Evolutionary conservation across 306 rosid genomes (phyloP).

Genomic region (Vachellia pachyceras): DNA sequence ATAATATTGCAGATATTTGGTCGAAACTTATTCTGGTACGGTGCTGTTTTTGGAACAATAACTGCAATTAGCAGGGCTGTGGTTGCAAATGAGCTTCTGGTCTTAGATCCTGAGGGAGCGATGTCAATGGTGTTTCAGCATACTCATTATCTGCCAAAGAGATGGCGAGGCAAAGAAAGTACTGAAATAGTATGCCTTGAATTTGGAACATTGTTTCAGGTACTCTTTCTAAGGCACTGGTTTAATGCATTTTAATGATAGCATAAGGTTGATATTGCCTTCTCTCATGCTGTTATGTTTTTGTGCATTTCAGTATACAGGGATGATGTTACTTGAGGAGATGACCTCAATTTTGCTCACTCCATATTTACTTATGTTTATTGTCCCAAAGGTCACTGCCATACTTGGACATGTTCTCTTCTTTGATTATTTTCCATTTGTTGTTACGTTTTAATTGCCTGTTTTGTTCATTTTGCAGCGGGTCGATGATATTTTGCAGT

Average conservation of each 20-base stretch:
- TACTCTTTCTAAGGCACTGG: slow-evolving; percentile 17
- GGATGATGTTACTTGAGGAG: slow-evolving; percentile 98
- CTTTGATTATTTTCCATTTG: slow-evolving; percentile 15
- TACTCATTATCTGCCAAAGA: slow-evolving; percentile 95
- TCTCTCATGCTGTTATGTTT: slow-evolving; percentile 35
- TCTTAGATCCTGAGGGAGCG: slow-evolving; percentile 82
- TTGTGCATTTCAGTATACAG: slow-evolving; percentile 72
- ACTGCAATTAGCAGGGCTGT: slow-evolving; percentile 88
- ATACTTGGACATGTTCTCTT: slow-evolving; percentile 16
- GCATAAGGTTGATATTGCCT: slow-evolving; percentile 11
- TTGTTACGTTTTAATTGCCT: slow-evolving; percentile 28
- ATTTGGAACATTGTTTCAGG: slow-evolving; percentile 95
- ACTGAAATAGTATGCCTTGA: slow-evolving; percentile 62
- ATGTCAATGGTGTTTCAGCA: slow-evolving; percentile 88
- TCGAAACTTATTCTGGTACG: slow-evolving; percentile 96
- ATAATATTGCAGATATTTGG: slow-evolving; percentile 72
- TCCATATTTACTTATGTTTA: slow-evolving; percentile 81
- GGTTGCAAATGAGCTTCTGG: slow-evolving; percentile 66
- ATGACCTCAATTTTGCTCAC: slow-evolving; percentile 96
- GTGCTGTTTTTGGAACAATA: slow-evolving; percentile 90
- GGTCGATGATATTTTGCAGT: slow-evolving; percentile 90
- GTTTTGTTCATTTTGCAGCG: slow-evolving; percentile 62
- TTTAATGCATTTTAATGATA: background rate
- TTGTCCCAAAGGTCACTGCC: slow-evolving; percentile 80
- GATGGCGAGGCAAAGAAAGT: slow-evolving; percentile 93